These are phyloP conservation scores for Calocybe gangraenosa DNA, from an alignment of 768 basidiomycete species.

Conservation along the genomic window DNA sequence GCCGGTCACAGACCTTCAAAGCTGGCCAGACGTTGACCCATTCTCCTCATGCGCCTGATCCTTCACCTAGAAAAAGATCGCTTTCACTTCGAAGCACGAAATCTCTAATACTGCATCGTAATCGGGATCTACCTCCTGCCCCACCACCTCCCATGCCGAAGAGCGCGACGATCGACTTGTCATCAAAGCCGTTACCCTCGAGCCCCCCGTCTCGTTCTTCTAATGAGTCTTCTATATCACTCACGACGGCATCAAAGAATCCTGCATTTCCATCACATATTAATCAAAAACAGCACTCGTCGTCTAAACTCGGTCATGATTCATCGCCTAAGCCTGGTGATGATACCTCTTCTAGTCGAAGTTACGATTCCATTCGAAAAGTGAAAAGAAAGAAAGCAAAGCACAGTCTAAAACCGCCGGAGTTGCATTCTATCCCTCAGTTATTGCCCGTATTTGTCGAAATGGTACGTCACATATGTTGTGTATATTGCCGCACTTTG, in stretches of 20 bases:
- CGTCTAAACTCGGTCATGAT: not conserved
- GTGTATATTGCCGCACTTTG: not conserved
- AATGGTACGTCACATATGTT: constrained; percentile 54
- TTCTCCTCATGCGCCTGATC: constrained; percentile 12
- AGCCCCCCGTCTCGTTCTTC: constrained; percentile 24
- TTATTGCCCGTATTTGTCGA: constrained; percentile 89
- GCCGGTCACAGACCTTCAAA: constrained; percentile 15
- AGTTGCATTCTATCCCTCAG: constrained; percentile 72
- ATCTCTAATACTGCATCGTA: constrained; percentile 31
- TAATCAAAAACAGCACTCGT: constrained; percentile 1
- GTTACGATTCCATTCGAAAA: not conserved
- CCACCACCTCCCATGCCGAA: constrained; percentile 38
- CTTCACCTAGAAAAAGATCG: constrained; percentile 28
- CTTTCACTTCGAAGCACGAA: constrained; percentile 43
- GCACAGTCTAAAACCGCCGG: constrained; percentile 61
- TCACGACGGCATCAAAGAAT: no score
- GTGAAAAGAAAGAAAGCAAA: constrained; percentile 35
- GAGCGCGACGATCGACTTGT: constrained; percentile 17
- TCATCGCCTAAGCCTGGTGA: not conserved
- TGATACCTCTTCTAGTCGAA: not conserved
- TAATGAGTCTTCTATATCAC: constrained; percentile 4
- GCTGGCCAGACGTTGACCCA: not conserved
- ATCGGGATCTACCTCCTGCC: constrained; percentile 32
- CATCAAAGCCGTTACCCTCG: constrained; percentile 38
- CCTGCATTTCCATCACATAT: not conserved